phyloP scores from a whole-genome alignment of 257 asterid species.

The Plectranthus barbatus region DNA sequence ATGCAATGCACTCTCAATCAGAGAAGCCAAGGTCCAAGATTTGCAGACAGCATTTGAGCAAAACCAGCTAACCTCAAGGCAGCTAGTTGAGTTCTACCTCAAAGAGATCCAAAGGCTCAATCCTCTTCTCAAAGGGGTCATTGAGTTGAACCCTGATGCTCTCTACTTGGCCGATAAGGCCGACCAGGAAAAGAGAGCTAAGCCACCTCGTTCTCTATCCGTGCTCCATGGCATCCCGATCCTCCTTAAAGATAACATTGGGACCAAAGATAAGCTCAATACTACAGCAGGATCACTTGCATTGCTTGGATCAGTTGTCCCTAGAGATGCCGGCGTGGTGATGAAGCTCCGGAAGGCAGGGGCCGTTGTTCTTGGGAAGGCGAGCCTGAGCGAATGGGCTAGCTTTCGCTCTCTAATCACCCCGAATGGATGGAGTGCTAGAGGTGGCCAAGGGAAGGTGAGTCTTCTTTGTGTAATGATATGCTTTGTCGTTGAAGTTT shows the following conservation, averaged over 20 bases:
- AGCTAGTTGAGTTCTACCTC: slow-evolving; percentile 37
- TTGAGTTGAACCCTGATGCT: slow-evolving; percentile 50
- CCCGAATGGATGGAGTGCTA: slow-evolving; percentile 47
- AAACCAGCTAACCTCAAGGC: slow-evolving; percentile 27
- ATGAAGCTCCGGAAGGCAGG: slow-evolving; percentile 32
- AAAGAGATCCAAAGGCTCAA: slow-evolving; percentile 24
- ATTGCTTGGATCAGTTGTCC: slow-evolving; percentile 32
- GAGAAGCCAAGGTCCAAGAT: slow-evolving; percentile 19
- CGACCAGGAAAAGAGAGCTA: slow-evolving; percentile 25
- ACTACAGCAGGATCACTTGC: slow-evolving; percentile 50
- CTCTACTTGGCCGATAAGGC: slow-evolving; percentile 32
- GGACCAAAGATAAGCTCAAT: slow-evolving; percentile 41
- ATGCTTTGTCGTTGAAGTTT: too few species aligned
- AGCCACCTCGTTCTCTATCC: slow-evolving; percentile 3
- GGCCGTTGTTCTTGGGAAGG: slow-evolving; percentile 44
- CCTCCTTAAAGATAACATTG: slow-evolving; percentile 39
- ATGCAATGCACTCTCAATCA: slow-evolving; percentile 6
- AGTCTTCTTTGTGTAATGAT: background rate
- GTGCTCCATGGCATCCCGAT: slow-evolving; percentile 37
- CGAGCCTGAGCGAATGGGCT: slow-evolving; percentile 50
- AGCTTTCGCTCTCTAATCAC: slow-evolving; percentile 13
- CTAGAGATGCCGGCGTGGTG: slow-evolving; percentile 40
- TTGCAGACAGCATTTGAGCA: slow-evolving; percentile 27
- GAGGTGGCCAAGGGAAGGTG: slow-evolving; percentile 44
- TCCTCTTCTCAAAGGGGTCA: slow-evolving; percentile 38